Evolutionary conservation across 2,329 filamentous ascomycete genomes (phyloP).

Genomic region (Calonectria pseudoturangicola): DNA sequence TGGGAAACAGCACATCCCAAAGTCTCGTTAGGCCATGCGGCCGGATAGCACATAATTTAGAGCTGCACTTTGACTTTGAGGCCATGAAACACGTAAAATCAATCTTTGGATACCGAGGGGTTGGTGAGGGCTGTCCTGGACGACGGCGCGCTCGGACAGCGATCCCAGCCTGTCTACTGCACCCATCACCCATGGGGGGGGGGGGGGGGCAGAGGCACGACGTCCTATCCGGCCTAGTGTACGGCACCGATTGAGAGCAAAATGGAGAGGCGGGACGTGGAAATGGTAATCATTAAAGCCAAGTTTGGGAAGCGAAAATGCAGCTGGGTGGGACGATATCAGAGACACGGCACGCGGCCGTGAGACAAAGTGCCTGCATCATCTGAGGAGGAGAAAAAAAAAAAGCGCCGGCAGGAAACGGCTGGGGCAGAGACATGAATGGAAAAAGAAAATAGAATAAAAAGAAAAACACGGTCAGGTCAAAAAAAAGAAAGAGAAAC

Average conservation of each 20-base stretch:
- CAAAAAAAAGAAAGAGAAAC: constrained; percentile 1
- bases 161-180: constrained; percentile 2
- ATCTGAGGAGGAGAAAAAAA: constrained; percentile 7
- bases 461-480: neutral
- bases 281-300: constrained; percentile 9
- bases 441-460: constrained; percentile 12
- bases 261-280: constrained; percentile 13
- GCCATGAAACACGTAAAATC: constrained; percentile 6
- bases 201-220: neutral
- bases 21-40: constrained; percentile 17
- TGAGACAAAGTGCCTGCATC: constrained; percentile 26
- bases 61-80: neutral
- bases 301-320: neutral
- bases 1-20: constrained; percentile 3
- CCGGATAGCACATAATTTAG: neutral
- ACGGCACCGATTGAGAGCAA: neutral
- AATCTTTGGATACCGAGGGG: neutral
- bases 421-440: constrained; percentile 23
- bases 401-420: constrained; percentile 7
- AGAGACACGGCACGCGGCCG: constrained; percentile 24
- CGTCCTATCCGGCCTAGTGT: neutral
- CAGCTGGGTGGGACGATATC: constrained; percentile 8
- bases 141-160: constrained; percentile 9
- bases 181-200: neutral
- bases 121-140: constrained; percentile 10